Evolutionary conservation across 495 filamentous ascomycete genomes (phyloP), one percentile per base, ranked within the genome.

Genomic region (Schizothecium vesticola): DNA sequence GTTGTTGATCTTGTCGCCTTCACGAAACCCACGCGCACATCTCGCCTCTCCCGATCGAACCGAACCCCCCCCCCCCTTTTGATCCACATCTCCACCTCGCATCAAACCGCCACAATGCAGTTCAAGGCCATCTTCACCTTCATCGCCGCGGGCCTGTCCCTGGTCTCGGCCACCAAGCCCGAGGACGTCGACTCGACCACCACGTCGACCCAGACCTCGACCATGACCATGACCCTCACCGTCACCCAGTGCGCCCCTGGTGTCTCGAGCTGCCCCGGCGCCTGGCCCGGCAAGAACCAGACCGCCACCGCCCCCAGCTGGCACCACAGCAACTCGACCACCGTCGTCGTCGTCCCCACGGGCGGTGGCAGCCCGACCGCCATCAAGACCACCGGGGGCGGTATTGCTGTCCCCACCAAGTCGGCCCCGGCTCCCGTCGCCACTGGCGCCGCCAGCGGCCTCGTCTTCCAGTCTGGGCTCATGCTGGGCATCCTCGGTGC

Each of bases 161-260:
- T 77, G 66, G 75, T 70, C 29, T 61, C 69, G 66, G 75, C 73
- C 43, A n/a, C 43, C 43, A 51, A 51, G 43, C 33, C 61, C 24
- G 61, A 24, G 5, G 61, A 64, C 22, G 61, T 64, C 31, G 63
- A 65, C 24, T 29, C 76, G 57, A 72, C 73, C 56, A 65, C 51
- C 59, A 67, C 73, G 60, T 73, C 68, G 57, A 76, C 82, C 57
- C 78, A 80, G 67, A 82, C 80, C 26, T 74, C 76, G 64, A 81
- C 79, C 67, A 69, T 80, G 71, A 82, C 81, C 36, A 70, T 77
- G 63, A 82, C 80, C 29, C 71, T 82, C 73, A 84, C 83, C 71
- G 79, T 84, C 71, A 82, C 80, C 66, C 68, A 78, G 75, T 82
- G 81, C 78, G 81, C 78, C 72, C 78, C 80, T 10, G 78, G 76